phyloP scores from a whole-genome alignment of 768 basidiomycete genomes.

The Podaxis sp. region DNA sequence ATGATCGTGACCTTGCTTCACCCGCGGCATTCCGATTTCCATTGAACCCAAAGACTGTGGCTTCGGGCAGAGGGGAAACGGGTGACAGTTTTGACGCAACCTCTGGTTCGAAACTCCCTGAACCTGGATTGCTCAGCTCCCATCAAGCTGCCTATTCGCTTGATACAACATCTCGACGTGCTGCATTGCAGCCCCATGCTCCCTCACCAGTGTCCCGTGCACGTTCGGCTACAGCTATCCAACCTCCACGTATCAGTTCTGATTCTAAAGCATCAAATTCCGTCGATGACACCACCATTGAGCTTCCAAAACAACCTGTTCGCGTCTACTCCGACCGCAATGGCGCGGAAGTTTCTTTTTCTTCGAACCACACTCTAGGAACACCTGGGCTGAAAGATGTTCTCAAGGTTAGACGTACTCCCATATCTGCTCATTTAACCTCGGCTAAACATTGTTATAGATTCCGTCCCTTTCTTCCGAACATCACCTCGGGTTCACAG shows the following conservation, averaged over 20 bases:
- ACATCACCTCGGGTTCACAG: slow-evolving; percentile 64
- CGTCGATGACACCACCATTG: slow-evolving; percentile 1
- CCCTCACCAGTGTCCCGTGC: slow-evolving; percentile 36
- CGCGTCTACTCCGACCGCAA: slow-evolving; percentile 38
- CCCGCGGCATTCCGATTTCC: slow-evolving; percentile 45
- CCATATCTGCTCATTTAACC: neutral
- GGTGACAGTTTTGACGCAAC: neutral
- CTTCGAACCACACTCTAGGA: slow-evolving; percentile 26
- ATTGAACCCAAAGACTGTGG: slow-evolving; percentile 7
- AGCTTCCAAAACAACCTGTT: slow-evolving; percentile 7
- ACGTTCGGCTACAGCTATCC: slow-evolving; percentile 42
- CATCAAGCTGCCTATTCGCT: slow-evolving; percentile 60
- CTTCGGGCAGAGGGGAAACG: neutral
- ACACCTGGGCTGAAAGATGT: slow-evolving; percentile 71
- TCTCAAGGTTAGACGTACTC: slow-evolving; percentile 44
- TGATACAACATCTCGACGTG: slow-evolving; percentile 37
- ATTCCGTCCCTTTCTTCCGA: slow-evolving; percentile 68
- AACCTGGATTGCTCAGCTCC: slow-evolving; percentile 27
- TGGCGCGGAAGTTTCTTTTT: slow-evolving; percentile 41
- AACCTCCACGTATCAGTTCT: slow-evolving; percentile 21
- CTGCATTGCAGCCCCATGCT: slow-evolving; percentile 22
- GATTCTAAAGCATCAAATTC: slow-evolving; percentile 5
- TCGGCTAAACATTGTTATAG: slow-evolving; percentile 29
- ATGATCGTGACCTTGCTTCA: slow-evolving; percentile 29
- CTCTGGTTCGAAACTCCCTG: neutral